phyloP scores from a whole-genome alignment of 2,329 filamentous ascomycete species.

The Colletotrichum salicis region DNA sequence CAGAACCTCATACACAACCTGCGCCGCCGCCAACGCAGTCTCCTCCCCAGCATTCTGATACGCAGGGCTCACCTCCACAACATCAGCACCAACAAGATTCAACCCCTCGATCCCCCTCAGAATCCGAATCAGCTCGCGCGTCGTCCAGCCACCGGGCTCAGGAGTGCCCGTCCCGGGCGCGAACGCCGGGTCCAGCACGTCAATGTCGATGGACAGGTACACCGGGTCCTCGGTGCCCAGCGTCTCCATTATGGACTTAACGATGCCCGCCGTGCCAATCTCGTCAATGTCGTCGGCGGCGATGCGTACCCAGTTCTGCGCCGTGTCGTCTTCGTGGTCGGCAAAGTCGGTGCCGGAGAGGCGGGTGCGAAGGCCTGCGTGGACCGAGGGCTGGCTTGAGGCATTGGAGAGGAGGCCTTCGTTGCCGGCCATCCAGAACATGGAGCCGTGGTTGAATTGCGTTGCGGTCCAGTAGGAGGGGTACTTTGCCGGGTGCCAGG shows the following conservation, averaged over 20 bases:
- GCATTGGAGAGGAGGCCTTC: constrained; percentile 82
- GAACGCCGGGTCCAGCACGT: constrained; percentile 50
- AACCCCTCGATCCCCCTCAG: constrained; percentile 82
- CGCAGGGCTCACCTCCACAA: constrained; percentile 88
- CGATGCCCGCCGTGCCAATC: constrained; percentile 76
- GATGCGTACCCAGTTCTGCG: constrained; percentile 83
- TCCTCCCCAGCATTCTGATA: constrained; percentile 85
- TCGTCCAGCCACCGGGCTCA: constrained; percentile 92
- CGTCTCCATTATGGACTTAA: constrained; percentile 74
- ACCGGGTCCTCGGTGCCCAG: constrained; percentile 82
- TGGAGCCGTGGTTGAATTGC: constrained; percentile 87
- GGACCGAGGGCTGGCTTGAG: constrained; percentile 76
- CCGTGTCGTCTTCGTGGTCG: constrained; percentile 77
- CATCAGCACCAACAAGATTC: constrained; percentile 88
- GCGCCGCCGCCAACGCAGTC: constrained; percentile 84
- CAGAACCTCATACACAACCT: constrained; percentile 87
- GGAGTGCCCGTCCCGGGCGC: constrained; percentile 85
- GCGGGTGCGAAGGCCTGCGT: constrained; percentile 84
- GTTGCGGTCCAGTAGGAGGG: constrained; percentile 77
- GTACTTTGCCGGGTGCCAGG: constrained; percentile 86
- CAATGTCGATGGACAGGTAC: constrained; percentile 71
- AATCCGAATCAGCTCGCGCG: constrained; percentile 85
- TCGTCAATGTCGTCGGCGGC: constrained; percentile 90
- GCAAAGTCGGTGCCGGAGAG: constrained; percentile 72
- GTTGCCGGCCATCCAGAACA: constrained; percentile 89